Evolutionary conservation across 2,329 filamentous ascomycete species (phyloP).

Genomic region (Beauveria brongniartii): DNA sequence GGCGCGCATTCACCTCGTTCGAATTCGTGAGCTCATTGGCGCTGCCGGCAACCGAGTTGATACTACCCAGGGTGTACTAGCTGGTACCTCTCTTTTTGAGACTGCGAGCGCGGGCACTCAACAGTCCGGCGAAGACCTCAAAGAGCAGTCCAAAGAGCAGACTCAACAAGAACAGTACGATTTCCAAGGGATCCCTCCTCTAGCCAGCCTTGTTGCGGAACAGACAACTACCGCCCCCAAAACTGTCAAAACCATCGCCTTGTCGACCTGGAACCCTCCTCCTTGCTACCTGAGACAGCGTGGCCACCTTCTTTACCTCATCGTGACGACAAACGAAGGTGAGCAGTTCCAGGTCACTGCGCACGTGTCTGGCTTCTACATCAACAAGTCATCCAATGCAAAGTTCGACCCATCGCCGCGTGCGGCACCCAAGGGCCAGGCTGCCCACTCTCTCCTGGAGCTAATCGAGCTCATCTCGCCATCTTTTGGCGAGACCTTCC

Average conservation of each 20-base stretch:
- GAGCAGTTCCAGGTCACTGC: conserved; percentile 92
- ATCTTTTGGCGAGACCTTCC: conserved; percentile 71
- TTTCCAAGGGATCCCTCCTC: conserved; percentile 59
- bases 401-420: conserved; percentile 90
- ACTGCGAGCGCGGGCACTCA: conserved; percentile 52
- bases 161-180: conserved; percentile 59
- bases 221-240: conserved; percentile 65
- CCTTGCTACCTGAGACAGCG: conserved; percentile 85
- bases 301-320: conserved; percentile 85
- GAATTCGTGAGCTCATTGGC: conserved; percentile 86
- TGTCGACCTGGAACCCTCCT: conserved; percentile 95
- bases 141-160: conserved; percentile 23
- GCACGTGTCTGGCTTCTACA: conserved; percentile 90
- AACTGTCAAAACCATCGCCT: conserved; percentile 79
- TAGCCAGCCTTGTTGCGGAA: conserved; percentile 64
- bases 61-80: conserved; percentile 73
- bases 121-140: conserved; percentile 17
- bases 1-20: conserved; percentile 85
- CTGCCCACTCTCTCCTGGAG: conserved; percentile 78
- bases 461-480: conserved; percentile 73
- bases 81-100: conserved; percentile 83
- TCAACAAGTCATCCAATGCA: conserved; percentile 91
- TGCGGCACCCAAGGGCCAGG: conserved; percentile 65
- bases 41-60: conserved; percentile 85
- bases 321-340: conserved; percentile 84